Evolutionary conservation across 208 protist genomes (phyloP), one percentile per base, ranked within the genome.

Genomic region (Strigomonas culicis): DNA sequence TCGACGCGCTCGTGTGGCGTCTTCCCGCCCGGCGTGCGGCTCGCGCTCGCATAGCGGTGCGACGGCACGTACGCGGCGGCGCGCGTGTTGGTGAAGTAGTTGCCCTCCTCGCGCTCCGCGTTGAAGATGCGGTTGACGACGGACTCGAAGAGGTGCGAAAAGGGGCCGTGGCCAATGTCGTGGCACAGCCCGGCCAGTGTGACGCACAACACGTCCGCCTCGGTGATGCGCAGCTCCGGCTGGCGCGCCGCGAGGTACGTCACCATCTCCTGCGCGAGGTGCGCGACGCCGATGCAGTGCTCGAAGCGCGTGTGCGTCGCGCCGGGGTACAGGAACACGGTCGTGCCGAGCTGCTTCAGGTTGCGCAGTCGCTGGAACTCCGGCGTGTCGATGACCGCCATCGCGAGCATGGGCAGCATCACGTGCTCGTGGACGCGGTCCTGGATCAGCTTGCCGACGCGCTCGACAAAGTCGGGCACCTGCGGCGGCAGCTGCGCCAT

Each of bases 141-240:
- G n/a, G 92, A 80, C 58, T 99, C 97, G 71, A 99, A 99, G 2
- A 97, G 70, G 73, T 99, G 98, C 4, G 78, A 92, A 73, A 98
- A 99, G 7, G 97, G 97, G 0, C 98, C 98, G 72, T 99, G 97
- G 4, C 97, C 97, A 31, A 98, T 58, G 69, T 98, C 97, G 71
- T 99, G 97, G 47, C 92, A 95, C 0, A 99, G 81, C 19, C 93
- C 97, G 0, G 97, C 97, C 13, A 99, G 59, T 72, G 86, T 94
- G 22, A 91, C 92, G 41, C 87, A 63, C n/a, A 86, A 47, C 2
- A 93, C 70, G 59, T 98, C 96, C 17, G 77, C 67, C 24, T 88
- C 80, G 44, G 66, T 87, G 39, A 98, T 84, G 6, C 88, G 81
- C 6, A 99, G 70, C 25, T 98, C 90, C 0, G 94, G 95, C 79